Evolutionary conservation across 2,329 filamentous ascomycete genomes (phyloP), one percentile per base, ranked within the genome.

Genomic region (Cladosporium cucumerinum): DNA sequence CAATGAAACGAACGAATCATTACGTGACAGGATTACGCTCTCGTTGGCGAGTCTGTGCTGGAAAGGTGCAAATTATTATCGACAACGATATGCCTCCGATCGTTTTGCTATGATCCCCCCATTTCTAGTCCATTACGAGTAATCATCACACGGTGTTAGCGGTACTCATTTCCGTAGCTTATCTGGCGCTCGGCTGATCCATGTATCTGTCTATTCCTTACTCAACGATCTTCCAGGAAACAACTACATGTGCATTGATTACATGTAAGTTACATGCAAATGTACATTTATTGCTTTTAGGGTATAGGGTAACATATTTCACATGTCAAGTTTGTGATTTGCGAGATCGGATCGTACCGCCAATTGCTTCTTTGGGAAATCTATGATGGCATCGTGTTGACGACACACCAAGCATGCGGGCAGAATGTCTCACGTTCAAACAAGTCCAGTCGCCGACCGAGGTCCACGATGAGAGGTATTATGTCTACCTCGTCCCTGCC

Each of bases 301-400:
- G 39, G 39, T 46, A 46, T 46, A 46, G 39, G 39, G 39, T 46
- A 21, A 11, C n/a, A 12, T 1, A 46, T n/a, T 21, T 46, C 39
- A 46, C 39, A 46, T 23, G n/a, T 46, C 39, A 46, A 46, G 18
- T 7, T 46, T 23, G 39, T 12, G 39, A 21, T 10, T 1, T 3
- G 18, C 36, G 39, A 46, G n/a, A 46, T 11, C 39, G 39, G 39
- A 12, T 11, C 39, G 10, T 11, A n/a, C 39, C 39, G n/a, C 2
- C n/a, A 12, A 21, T 46, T 46, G n/a, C 49, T 28, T 10, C 26
- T 30, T 54, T 54, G 16, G 51, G 51, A 54, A 54, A 10, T 54
- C 51, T 54, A 54, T 54, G 51, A 54, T 54, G 51, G 51, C 51
- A 54, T 54, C 51, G 51, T 54, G 51, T 54, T 54, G 51, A 54